phyloP scores from a whole-genome alignment of 768 basidiomycete genomes.

The Tremella mesenterica region DNA sequence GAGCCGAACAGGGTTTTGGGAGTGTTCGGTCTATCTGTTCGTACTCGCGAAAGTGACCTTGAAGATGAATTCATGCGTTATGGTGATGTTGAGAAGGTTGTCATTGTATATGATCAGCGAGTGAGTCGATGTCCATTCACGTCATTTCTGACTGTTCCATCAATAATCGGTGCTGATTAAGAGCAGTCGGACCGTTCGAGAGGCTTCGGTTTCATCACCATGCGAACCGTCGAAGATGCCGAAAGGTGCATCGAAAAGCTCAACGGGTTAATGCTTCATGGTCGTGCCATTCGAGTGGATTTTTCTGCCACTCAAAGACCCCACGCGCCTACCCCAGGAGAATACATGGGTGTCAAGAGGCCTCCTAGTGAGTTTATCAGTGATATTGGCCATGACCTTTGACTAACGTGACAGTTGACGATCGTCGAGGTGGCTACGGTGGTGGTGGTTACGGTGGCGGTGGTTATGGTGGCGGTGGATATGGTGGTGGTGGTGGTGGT shows the following conservation, averaged over 20 bases:
- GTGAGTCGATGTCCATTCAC: conserved; percentile 56
- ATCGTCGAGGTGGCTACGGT: conserved; percentile 8
- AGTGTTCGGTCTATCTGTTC: conserved; percentile 95
- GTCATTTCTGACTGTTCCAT: too few species aligned
- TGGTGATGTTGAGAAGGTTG: conserved; percentile 87
- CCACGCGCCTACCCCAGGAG: conserved; percentile 91
- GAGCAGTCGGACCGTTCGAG: conserved; percentile 65
- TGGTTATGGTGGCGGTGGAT: conserved; percentile 8
- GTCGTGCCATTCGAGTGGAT: conserved; percentile 91
- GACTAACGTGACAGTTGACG: conserved; percentile 11
- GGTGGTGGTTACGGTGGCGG: conserved; percentile 14
- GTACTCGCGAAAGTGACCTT: conserved; percentile 84
- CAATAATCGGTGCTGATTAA: background rate
- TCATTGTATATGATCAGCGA: conserved; percentile 92
- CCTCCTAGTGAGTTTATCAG: conserved; percentile 19
- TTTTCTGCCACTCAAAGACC: conserved; percentile 90
- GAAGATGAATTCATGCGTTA: conserved; percentile 87
- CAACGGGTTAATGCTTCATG: conserved; percentile 89
- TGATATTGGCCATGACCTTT: background rate
- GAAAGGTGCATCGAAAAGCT: conserved; percentile 76
- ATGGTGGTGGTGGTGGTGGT: conserved; percentile 13
- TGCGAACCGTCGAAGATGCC: conserved; percentile 82
- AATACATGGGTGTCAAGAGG: conserved; percentile 78
- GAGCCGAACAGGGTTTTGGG: conserved; percentile 79
- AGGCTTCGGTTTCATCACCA: conserved; percentile 95